Base-by-base conservation (phyloP, 495 filamentous ascomycete species). In the Penicillium psychrofluorescens region DNA sequence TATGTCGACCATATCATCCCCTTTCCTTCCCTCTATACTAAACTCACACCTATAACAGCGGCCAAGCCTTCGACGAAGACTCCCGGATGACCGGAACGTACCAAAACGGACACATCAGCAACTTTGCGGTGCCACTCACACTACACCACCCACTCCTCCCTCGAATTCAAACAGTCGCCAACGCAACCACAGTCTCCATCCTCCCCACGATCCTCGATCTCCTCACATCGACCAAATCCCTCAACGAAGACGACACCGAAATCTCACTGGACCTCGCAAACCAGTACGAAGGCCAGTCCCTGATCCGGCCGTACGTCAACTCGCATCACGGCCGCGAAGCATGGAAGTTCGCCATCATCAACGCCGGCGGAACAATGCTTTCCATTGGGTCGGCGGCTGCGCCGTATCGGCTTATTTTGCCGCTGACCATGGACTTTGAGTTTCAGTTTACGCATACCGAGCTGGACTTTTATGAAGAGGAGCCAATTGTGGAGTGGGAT, bases 331-430 rank as follows among this genome's bases (percentile, higher is more conserved):
- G 66, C 9, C 61, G 65, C 29, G 53, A 60, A 41, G 59, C 60
- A 30, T 74, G 65, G 58, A 67, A 72, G 35, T 67, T 74, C 47
- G 66, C 59, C 35, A 58, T 74, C 42, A 67, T 74, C 38, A 74
- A 72, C 39, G 62, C 70, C 10, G 70, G 70, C 11, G 69, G 70
- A 16, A 61, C 64, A 1, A 50, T 67, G 46, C 48, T 74, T 14
- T 59, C 59, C 30, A 59, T 71, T 36, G 60, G 61, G 6, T 69
- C 67, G 7, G 65, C 70, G 6, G 57, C 55, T 4, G 48, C 56
- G 8, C 58, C 63, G 4, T 72, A 61, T 44, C 55, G 70, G 6
- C 57, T 74, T 1, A 57, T 71, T 15, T 38, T 72, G 9, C 70
- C 70, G 0, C 51, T 74, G 11, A 63, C 62, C 27, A 55, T 59